phyloP scores from a whole-genome alignment of 148 eudicot species.

The Heliamphora exappendiculata region DNA sequence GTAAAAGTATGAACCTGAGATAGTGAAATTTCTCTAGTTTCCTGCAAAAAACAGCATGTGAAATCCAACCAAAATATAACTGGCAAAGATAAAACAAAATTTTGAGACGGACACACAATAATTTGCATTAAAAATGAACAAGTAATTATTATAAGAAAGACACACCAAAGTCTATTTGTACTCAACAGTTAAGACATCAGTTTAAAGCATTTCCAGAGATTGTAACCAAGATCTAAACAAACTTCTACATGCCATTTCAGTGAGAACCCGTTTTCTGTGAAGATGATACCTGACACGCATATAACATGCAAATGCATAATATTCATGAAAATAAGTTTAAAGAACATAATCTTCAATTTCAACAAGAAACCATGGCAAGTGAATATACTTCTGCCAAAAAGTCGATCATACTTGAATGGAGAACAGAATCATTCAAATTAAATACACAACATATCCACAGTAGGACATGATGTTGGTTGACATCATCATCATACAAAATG shows the following conservation, averaged over 20 bases:
- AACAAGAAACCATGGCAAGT: neutral
- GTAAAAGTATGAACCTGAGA: slow-evolving; percentile 58
- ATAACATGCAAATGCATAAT: neutral
- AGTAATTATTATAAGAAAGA: neutral
- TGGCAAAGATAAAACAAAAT: neutral
- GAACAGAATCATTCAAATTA: neutral
- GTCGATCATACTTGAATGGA: neutral
- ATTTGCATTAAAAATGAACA: neutral
- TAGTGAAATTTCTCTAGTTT: slow-evolving; percentile 70
- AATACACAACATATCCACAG: neutral
- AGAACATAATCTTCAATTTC: neutral
- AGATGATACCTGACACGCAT: neutral
- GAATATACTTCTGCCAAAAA: neutral
- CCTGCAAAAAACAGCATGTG: slow-evolving; percentile 46
- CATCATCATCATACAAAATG: neutral
- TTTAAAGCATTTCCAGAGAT: slow-evolving; percentile 3
- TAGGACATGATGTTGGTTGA: neutral
- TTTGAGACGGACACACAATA: neutral
- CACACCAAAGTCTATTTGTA: neutral
- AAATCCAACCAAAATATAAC: slow-evolving; percentile 2
- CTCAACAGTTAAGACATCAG: neutral
- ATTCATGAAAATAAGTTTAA: neutral
- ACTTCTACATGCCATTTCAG: neutral
- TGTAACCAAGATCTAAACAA: neutral
- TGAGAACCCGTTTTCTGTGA: neutral